Percentiles rank a stretch among this genome's conserved stretches.
Conservation (phyloP, 2,329 filamentous ascomycete species). For the Colletotrichum melonis region DNA sequence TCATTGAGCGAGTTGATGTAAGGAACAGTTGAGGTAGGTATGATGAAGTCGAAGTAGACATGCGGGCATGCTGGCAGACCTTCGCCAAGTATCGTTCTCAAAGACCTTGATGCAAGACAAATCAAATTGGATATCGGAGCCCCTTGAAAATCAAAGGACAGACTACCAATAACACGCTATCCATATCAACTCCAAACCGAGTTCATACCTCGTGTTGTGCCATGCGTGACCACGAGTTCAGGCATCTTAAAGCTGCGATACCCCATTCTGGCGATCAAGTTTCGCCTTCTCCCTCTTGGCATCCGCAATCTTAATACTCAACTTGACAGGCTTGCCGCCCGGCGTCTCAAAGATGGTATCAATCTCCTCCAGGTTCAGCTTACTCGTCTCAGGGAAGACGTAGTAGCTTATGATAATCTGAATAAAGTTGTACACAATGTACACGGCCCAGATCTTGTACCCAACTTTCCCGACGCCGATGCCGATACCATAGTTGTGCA, state of each 20-base stretch:
- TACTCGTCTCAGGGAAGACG: slow-evolving; percentile 63
- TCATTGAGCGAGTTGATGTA: too few relatives aligned
- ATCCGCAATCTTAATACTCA: slow-evolving; percentile 35
- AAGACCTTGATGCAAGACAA: neutral
- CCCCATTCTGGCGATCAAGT: slow-evolving; percentile 11
- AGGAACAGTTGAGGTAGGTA: too few relatives aligned
- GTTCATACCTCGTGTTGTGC: too few relatives aligned
- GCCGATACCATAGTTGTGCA: slow-evolving; percentile 58
- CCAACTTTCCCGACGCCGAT: slow-evolving; percentile 58
- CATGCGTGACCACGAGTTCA: neutral
- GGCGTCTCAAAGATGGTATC: slow-evolving; percentile 61
- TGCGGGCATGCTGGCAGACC: too few relatives aligned
- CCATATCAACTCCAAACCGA: neutral
- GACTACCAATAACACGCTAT: neutral
- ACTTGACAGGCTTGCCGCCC: slow-evolving; percentile 29
- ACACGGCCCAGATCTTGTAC: slow-evolving; percentile 63
- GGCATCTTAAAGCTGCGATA: neutral
- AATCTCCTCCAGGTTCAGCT: slow-evolving; percentile 65
- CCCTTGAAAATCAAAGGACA: neutral
- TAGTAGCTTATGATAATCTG: slow-evolving; percentile 60
- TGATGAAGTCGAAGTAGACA: neutral
- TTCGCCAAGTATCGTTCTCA: neutral
- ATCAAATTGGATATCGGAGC: neutral
- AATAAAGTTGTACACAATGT: slow-evolving; percentile 60
- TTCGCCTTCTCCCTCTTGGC: slow-evolving; percentile 31